Evolutionary conservation across 192 early-diverging fungal genomes (phyloP).

Genomic region (Spinellus fusiger): DNA sequence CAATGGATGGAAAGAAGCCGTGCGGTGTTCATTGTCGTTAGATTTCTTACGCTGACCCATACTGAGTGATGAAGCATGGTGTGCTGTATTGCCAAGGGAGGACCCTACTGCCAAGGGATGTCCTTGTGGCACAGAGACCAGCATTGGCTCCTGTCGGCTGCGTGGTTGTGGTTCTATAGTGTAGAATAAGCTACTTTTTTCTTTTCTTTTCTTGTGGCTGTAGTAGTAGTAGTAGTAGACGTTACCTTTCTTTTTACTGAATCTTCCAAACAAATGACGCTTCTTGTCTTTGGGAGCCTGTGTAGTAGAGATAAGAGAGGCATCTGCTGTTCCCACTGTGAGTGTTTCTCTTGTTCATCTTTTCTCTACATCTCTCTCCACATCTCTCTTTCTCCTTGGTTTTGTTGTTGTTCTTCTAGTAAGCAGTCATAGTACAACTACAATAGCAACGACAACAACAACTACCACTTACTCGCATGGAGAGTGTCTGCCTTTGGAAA

Average conservation of each 20-base stretch:
- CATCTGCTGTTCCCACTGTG: neutral
- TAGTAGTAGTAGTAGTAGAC: neutral
- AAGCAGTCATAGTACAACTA: too few species aligned
- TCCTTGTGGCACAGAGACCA: slow-evolving; percentile 1
- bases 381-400: too few species aligned
- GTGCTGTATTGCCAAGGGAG: too few species aligned
- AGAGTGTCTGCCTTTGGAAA: too few species aligned
- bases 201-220: neutral
- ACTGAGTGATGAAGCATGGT: neutral
- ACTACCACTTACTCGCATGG: too few species aligned
- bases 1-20: neutral
- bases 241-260: slow-evolving; percentile 28
- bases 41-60: slow-evolving; percentile 11
- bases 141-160: neutral
- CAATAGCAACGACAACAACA: too few species aligned
- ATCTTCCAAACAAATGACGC: slow-evolving; percentile 16
- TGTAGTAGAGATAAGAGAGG: neutral
- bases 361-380: too few species aligned
- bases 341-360: too few species aligned
- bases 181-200: neutral
- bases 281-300: slow-evolving; percentile 18
- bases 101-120: neutral
- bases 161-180: neutral
- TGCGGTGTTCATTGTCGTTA: slow-evolving; percentile 3
- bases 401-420: too few species aligned